Percentiles rank a stretch among this genome's conserved stretches.
phyloP scores from a whole-genome alignment of 2,329 filamentous ascomycete species.

The Ascochyta clinopodiicola region DNA sequence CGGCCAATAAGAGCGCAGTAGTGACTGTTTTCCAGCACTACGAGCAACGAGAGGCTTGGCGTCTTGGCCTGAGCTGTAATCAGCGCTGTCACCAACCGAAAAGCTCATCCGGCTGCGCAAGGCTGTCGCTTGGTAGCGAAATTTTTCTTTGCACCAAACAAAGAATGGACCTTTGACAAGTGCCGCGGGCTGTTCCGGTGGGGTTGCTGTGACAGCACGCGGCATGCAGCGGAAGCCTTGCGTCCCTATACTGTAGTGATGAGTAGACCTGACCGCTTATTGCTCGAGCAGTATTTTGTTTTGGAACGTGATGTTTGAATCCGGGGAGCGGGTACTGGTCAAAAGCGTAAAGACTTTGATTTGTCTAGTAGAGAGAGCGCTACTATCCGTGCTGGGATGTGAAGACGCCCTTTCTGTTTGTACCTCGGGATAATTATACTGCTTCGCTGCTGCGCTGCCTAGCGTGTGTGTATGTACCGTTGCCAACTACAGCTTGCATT shows the following conservation, averaged over 20 bases:
- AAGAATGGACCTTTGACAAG: not conserved
- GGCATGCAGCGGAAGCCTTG: not conserved
- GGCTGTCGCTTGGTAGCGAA: constrained; percentile 3
- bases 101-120: not conserved
- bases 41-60: not conserved
- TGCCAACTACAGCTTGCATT: constrained; percentile 20
- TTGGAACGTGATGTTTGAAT: not conserved
- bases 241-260: not conserved
- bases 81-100: not conserved
- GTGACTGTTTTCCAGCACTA: not conserved
- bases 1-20: not conserved
- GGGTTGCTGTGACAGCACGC: constrained; percentile 3
- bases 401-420: constrained; percentile 15
- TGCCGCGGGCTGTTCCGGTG: not conserved
- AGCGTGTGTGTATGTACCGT: constrained; percentile 23
- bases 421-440: constrained; percentile 28
- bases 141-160: constrained; percentile 2
- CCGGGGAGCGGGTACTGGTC: not conserved
- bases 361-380: not conserved
- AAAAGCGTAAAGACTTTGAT: constrained; percentile 11
- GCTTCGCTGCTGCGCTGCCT: constrained; percentile 20
- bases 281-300: not conserved
- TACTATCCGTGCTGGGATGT: constrained; percentile 9
- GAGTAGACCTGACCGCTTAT: not conserved
- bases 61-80: not conserved